phyloP scores from a whole-genome alignment of 805 yeast genomes.

The Wickerhamiella lipophila region DNA sequence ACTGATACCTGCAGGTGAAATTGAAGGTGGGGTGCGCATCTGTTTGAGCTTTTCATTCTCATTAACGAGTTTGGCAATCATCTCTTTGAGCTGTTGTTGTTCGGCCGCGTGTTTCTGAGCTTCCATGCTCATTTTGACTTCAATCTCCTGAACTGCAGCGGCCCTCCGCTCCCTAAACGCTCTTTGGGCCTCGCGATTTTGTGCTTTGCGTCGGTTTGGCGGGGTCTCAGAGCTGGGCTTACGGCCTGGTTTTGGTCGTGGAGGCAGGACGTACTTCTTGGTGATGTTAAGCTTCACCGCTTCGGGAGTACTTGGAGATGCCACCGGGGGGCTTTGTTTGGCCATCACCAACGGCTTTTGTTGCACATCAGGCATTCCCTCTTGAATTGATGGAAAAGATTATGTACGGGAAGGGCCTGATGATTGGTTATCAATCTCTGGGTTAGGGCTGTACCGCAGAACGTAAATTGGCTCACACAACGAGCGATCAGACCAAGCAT shows the following conservation, averaged over 20 bases:
- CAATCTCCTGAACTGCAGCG: constrained; percentile 41
- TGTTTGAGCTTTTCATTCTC: constrained; percentile 37
- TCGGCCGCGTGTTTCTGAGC: constrained; percentile 56
- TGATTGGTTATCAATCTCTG: constrained; percentile 13
- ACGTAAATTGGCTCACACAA: not conserved
- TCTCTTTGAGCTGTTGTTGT: constrained; percentile 69
- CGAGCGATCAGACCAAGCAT: no score
- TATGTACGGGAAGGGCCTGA: constrained; percentile 2
- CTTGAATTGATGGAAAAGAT: constrained; percentile 20
- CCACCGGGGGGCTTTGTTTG: constrained; percentile 7
- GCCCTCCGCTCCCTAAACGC: constrained; percentile 70
- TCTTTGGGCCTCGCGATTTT: constrained; percentile 77
- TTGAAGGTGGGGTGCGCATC: constrained; percentile 15
- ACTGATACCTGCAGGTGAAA: constrained; percentile 15
- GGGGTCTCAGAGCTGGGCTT: constrained; percentile 66
- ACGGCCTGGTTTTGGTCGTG: constrained; percentile 55
- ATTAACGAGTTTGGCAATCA: constrained; percentile 51
- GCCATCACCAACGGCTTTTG: constrained; percentile 8
- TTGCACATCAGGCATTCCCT: constrained; percentile 5
- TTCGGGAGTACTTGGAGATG: not conserved
- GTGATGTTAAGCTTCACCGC: constrained; percentile 37
- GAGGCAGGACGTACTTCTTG: constrained; percentile 74
- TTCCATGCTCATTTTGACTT: constrained; percentile 86
- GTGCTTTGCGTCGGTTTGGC: constrained; percentile 39
- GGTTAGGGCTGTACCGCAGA: not conserved